Base-by-base conservation (phyloP, 495 filamentous ascomycete species). In the Bacidia gigantensis region DNA sequence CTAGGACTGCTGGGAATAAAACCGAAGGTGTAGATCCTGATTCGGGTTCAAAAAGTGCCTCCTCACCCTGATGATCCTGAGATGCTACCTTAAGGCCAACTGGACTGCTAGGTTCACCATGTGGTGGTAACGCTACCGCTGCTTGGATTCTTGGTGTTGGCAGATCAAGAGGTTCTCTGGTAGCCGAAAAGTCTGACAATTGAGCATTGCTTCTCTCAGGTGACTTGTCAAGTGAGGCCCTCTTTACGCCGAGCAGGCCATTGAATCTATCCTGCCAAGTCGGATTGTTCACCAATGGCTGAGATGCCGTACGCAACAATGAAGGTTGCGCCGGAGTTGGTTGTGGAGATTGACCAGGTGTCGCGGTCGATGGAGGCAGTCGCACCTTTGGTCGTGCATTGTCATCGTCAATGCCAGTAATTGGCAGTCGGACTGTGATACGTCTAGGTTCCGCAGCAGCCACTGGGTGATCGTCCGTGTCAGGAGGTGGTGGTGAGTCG, bases 41-140 rank as follows among this genome's bases (percentile, higher is more conserved):
- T 64, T 88, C 86, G 53, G 84, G 83, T 54, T 87, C 86, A 51
- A 90, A 87, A 56, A 87, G 83, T 52, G 83, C 84, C 56, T 90
- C 86, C 14, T 79, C 81, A 64, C 87, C 84, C 26, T 81, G 82
- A 58, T 83, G 81, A 22, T 77, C 77, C 55, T 76, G 80, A 2
- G 75, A 77, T 38, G 69, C 73, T 22, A 67, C 47, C 46, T 72
- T 66, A n/a, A 69, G 52, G 17, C 25, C 26, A 67, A 65, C 12
- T 58, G 63, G 50, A 46, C 58, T 29, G 57, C 58, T 25, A 46
- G 35, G 35, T 44, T 56, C 57, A 32, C 42, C 57, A 23, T 59
- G 64, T 26, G 64, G 64, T 11, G 81, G 81, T 11, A 83, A 65
- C 14, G 79, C 78, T 32, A 82, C 76, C 1, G 77, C 76, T 21